phyloP scores from a whole-genome alignment of 371 early-diverging fungal genomes.

The Apophysomyces sp. region DNA sequence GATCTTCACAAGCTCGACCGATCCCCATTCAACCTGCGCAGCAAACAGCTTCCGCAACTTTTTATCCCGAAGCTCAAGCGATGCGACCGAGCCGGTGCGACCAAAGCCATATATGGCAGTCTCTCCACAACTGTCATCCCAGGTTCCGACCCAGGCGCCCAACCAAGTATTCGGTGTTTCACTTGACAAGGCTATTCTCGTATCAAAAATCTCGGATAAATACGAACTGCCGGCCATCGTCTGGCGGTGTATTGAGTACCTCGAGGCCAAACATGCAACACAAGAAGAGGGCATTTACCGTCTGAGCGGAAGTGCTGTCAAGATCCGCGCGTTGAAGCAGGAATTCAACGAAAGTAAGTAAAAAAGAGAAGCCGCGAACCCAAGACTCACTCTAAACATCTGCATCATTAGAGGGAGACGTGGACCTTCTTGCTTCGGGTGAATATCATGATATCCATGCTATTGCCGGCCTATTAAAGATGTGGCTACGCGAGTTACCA shows the following conservation, averaged over 20 bases:
- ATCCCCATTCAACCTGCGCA: not conserved
- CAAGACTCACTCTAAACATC: no score
- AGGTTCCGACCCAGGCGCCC: constrained; percentile 12
- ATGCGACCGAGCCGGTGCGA: not conserved
- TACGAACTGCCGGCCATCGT: constrained; percentile 89
- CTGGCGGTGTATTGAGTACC: constrained; percentile 92
- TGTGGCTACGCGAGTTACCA: constrained; percentile 89
- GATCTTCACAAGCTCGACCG: constrained; percentile 19
- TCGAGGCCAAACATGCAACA: constrained; percentile 79
- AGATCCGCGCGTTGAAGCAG: constrained; percentile 73
- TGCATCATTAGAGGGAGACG: constrained; percentile 40
- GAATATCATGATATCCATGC: constrained; percentile 88
- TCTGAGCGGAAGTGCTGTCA: constrained; percentile 75
- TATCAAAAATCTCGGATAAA: constrained; percentile 65
- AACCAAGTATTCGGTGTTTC: constrained; percentile 75
- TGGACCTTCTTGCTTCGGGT: constrained; percentile 39
- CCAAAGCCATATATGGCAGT: no score
- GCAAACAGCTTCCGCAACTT: not conserved
- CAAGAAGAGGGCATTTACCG: constrained; percentile 97
- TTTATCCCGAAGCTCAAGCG: not conserved
- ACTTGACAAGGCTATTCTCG: constrained; percentile 63
- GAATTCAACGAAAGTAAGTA: constrained; percentile 70
- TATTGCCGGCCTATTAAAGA: constrained; percentile 88
- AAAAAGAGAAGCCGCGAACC: no score
- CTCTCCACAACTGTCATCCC: no score